These are phyloP conservation scores for Saturnispora hagleri DNA, from an alignment of 805 yeast species.

Conservation along the genomic window DNA sequence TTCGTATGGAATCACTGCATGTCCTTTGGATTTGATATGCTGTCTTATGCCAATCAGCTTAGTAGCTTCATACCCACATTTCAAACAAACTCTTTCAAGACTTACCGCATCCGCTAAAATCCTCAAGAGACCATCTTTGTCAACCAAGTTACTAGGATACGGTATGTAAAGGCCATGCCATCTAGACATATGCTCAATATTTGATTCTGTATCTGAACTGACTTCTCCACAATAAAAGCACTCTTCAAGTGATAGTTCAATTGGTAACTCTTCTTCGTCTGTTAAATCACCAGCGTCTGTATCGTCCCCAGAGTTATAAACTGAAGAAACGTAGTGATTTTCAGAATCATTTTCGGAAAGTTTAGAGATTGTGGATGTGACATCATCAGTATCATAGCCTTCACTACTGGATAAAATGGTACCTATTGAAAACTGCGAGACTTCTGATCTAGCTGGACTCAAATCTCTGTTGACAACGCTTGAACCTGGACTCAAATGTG, in stretches of 20 bases:
- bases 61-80: constrained; percentile 74
- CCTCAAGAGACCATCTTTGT: constrained; percentile 57
- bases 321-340: constrained; percentile 6
- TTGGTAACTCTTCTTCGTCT: constrained; percentile 17
- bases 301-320: constrained; percentile 11
- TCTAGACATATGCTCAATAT: constrained; percentile 62
- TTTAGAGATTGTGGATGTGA: constrained; percentile 14
- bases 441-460: constrained; percentile 48
- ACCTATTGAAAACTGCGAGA: constrained; percentile 48
- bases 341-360: constrained; percentile 11
- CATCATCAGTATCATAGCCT: constrained; percentile 18
- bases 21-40: constrained; percentile 76
- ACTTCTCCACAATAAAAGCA: constrained; percentile 44
- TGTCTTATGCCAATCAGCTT: constrained; percentile 77
- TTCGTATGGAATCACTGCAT: constrained; percentile 85
- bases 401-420: constrained; percentile 17
- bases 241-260: constrained; percentile 30
- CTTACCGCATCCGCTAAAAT: constrained; percentile 72
- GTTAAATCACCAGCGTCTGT: constrained; percentile 12
- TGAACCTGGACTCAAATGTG: not conserved
- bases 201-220: constrained; percentile 32
- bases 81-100: constrained; percentile 69
- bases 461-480: constrained; percentile 24
- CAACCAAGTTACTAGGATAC: constrained; percentile 58
- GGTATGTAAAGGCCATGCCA: constrained; percentile 85